Conservation (phyloP, 352 stramenopile species). For the Globisporangium orthogonon region DNA sequence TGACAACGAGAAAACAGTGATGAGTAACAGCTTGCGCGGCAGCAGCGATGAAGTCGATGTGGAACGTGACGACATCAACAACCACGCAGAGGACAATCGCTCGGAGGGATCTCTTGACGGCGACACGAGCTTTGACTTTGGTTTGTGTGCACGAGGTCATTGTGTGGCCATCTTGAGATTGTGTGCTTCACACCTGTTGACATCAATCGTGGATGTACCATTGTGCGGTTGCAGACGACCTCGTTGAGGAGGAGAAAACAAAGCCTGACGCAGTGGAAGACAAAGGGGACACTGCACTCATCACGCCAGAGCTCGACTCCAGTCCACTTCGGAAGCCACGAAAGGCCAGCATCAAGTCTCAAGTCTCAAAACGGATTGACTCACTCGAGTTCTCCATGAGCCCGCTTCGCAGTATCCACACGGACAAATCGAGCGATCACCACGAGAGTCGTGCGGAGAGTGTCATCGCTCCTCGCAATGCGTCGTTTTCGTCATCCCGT, state of each 20-base stretch:
- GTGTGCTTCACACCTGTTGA: background rate
- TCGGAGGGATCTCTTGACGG: background rate
- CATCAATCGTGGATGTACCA: background rate
- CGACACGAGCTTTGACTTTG: conserved; percentile 43
- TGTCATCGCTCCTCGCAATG: background rate
- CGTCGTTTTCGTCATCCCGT: conserved; percentile 29
- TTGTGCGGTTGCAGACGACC: conserved; percentile 17
- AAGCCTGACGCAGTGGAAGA: background rate
- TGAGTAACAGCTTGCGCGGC: background rate
- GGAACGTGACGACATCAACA: background rate
- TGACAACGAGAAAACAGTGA: background rate
- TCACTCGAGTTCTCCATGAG: conserved; percentile 5
- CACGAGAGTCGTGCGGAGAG: background rate
- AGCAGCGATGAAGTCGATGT: background rate
- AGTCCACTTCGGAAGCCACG: background rate
- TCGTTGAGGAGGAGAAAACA: conserved; percentile 25
- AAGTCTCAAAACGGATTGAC: background rate
- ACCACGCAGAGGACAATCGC: background rate
- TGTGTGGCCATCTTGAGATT: no score
- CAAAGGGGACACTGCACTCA: background rate
- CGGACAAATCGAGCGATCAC: background rate
- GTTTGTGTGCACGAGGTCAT: conserved; percentile 13
- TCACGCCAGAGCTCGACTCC: background rate
- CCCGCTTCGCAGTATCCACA: background rate
- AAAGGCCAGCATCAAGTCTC: background rate